Evolutionary conservation across 192 early-diverging fungal genomes (phyloP).

Genomic region (Mortierella claussenii): DNA sequence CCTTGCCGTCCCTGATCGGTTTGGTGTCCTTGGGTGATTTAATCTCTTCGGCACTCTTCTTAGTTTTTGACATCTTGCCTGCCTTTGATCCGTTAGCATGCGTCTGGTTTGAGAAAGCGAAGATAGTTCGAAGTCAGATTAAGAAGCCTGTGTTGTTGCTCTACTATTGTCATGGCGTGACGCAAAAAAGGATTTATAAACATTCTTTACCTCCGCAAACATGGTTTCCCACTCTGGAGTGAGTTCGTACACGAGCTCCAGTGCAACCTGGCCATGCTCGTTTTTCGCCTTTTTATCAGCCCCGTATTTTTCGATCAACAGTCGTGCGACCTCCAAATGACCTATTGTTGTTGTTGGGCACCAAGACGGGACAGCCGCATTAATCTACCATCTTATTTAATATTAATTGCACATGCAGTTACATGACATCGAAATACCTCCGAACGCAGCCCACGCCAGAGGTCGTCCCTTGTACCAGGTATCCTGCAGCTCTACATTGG

Average conservation of each 20-base stretch:
- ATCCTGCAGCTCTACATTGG: constrained; percentile 83
- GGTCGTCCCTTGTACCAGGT: constrained; percentile 86
- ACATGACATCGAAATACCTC: constrained; percentile 54
- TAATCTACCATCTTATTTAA: no score
- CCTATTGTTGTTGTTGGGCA: no score
- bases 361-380: no score
- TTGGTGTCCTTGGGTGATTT: constrained; percentile 23
- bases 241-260: constrained; percentile 81
- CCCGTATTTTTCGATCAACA: constrained; percentile 79
- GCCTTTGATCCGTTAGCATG: constrained; percentile 7
- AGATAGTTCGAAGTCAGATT: no score
- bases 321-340: constrained; percentile 73
- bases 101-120: not conserved
- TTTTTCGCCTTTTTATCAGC: constrained; percentile 84
- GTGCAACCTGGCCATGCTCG: constrained; percentile 77
- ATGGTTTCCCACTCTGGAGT: constrained; percentile 62
- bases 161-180: no score
- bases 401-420: no score
- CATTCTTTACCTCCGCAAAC: constrained; percentile 61
- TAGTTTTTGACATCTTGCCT: constrained; percentile 22
- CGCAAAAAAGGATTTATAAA: no score
- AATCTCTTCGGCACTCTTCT: constrained; percentile 17
- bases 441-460: constrained; percentile 93
- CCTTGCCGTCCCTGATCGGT: constrained; percentile 16
- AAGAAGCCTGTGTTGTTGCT: no score